phyloP scores from a whole-genome alignment of 306 rosid genomes.

The Morella rubra region DNA sequence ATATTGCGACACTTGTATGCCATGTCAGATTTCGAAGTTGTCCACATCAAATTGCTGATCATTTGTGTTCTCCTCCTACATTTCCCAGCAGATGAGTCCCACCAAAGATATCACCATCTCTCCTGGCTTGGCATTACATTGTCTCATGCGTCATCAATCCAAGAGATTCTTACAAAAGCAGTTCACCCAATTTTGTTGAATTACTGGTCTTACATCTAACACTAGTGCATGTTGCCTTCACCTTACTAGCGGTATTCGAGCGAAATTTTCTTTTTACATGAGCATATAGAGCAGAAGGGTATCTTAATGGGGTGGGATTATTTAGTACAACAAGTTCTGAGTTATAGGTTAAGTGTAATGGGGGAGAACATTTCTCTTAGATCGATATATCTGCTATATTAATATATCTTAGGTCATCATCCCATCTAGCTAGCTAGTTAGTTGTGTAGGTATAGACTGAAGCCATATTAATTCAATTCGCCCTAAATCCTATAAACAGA shows the following conservation, averaged over 20 bases:
- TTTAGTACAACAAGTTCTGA: too few relatives aligned
- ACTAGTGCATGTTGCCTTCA: not conserved
- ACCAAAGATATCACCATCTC: conserved; percentile 15
- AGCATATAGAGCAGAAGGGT: too few relatives aligned
- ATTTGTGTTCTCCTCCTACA: conserved; percentile 36
- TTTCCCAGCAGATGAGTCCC: conserved; percentile 33
- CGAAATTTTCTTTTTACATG: not conserved
- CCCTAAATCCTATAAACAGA: too few relatives aligned
- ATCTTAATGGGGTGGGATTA: too few relatives aligned
- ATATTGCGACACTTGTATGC: conserved; percentile 42
- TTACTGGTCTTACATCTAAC: not conserved
- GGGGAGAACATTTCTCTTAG: too few relatives aligned
- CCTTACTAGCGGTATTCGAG: not conserved
- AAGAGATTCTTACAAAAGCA: not conserved
- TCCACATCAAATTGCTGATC: conserved; percentile 49
- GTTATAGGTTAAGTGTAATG: too few relatives aligned
- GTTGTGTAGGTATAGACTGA: too few relatives aligned
- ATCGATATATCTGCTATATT: too few relatives aligned
- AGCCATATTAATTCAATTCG: too few relatives aligned
- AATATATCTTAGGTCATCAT: too few relatives aligned
- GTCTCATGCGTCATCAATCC: not conserved
- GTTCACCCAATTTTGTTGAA: not conserved
- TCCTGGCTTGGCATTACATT: not conserved
- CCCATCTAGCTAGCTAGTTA: too few relatives aligned
- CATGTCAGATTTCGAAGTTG: conserved; percentile 48